These are phyloP conservation scores for Cutaneotrichosporon sp. DNA, from an alignment of 1,284 basidiomycete genomes.

Conservation along the genomic window DNA sequence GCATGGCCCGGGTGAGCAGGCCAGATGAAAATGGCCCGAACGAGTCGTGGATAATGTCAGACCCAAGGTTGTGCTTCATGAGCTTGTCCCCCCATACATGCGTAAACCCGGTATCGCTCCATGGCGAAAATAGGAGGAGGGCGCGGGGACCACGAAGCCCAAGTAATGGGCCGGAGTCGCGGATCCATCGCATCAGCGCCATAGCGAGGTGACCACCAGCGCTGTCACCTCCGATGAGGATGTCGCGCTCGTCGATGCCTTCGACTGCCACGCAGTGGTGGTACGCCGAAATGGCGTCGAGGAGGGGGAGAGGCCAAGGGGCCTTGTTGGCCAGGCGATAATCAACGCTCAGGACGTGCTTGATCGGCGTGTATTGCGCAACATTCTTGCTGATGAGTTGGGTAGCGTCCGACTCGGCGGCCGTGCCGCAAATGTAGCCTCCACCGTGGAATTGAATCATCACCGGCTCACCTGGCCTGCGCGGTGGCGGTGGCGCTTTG, in stretches of 20 bases:
- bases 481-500: conserved; percentile 7
- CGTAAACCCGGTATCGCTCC: conserved; percentile 54
- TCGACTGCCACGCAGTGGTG: conserved; percentile 55
- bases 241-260: conserved; percentile 55
- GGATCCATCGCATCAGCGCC: conserved; percentile 44
- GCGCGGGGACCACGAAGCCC: conserved; percentile 49
- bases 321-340: conserved; percentile 34
- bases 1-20: conserved; percentile 37
- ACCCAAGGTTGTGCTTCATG: conserved; percentile 27
- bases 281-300: conserved; percentile 62
- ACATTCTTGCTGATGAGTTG: conserved; percentile 34
- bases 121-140: conserved; percentile 58
- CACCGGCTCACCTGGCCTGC: conserved; percentile 32
- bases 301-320: conserved; percentile 60
- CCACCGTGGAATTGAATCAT: conserved; percentile 42
- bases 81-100: conserved; percentile 36
- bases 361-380: conserved; percentile 36
- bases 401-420: conserved; percentile 39
- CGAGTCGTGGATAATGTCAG: conserved; percentile 40
- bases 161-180: conserved; percentile 29
- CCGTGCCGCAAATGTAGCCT: conserved; percentile 41
- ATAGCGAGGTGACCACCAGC: conserved; percentile 67
- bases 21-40: conserved; percentile 44
- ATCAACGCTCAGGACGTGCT: conserved; percentile 40
- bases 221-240: conserved; percentile 63